Evolutionary conservation across 2,329 filamentous ascomycete species (phyloP).

Genomic region (Calcarisporium arbuscula): DNA sequence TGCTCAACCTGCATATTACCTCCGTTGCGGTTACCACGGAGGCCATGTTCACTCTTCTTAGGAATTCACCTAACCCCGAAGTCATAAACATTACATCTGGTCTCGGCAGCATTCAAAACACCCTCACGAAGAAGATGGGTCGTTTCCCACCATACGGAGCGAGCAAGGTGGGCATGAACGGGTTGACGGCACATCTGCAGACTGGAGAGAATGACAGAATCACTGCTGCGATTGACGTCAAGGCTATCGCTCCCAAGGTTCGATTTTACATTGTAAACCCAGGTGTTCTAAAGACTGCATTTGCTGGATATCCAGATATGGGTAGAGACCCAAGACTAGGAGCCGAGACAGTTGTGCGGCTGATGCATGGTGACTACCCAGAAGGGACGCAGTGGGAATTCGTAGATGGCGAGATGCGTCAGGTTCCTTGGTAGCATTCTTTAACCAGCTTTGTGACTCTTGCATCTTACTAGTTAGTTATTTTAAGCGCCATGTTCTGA

Average conservation of each 20-base stretch:
- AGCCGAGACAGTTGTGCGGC: not conserved
- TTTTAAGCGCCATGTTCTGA: no score
- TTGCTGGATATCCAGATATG: not conserved
- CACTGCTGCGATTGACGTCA: no score
- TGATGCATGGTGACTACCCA: not conserved
- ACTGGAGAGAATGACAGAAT: not conserved
- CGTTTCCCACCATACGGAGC: not conserved
- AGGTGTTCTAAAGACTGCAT: not conserved
- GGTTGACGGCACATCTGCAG: not conserved
- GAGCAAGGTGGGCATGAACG: not conserved
- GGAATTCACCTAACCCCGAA: not conserved
- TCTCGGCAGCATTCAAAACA: not conserved
- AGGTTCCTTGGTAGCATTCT: not conserved
- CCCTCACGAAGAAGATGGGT: not conserved
- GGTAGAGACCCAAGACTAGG: not conserved
- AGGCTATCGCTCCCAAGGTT: not conserved
- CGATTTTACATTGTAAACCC: not conserved
- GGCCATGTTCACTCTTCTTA: not conserved
- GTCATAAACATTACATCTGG: not conserved
- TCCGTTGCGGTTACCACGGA: not conserved
- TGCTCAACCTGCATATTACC: not conserved
- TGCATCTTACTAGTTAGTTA: no score
- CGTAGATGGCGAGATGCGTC: not conserved
- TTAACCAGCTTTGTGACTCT: no score
- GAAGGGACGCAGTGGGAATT: not conserved